A percentile compares a stretch with the other conserved stretches of the same genome.
Conservation (phyloP, 78 protist genomes). For the Diacronema lutheri region DNA sequence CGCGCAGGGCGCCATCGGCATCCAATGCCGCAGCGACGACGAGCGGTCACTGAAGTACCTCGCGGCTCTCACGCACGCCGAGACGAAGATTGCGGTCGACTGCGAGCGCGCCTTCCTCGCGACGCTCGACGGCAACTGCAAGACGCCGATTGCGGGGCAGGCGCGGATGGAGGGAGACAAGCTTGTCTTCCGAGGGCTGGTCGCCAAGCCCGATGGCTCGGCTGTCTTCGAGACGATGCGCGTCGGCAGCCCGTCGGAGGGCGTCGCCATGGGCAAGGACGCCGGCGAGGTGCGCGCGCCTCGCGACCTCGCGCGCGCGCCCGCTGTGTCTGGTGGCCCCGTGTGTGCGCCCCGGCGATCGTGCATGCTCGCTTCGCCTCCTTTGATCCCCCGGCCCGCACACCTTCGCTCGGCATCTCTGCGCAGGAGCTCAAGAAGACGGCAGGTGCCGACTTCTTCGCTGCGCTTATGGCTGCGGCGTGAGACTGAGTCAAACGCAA, state of each 20-base stretch:
- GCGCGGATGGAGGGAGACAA: not conserved
- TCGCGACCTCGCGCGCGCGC: too few relatives aligned
- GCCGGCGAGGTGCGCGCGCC: not conserved
- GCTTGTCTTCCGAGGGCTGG: not conserved
- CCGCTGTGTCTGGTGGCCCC: too few relatives aligned
- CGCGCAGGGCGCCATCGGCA: slow-evolving; percentile 73
- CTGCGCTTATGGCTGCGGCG: too few relatives aligned
- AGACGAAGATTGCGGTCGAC: slow-evolving; percentile 11
- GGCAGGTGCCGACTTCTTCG: too few relatives aligned
- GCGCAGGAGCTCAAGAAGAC: too few relatives aligned
- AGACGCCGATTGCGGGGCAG: slow-evolving; percentile 30
- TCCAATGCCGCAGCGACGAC: slow-evolving; percentile 51
- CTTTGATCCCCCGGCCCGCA: too few relatives aligned
- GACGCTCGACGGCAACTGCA: slow-evolving; percentile 33
- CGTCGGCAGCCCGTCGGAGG: not conserved
- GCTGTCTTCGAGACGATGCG: not conserved
- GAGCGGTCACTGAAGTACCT: not conserved
- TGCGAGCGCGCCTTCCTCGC: slow-evolving; percentile 35
- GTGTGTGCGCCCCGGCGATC: too few relatives aligned
- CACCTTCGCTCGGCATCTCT: too few relatives aligned
- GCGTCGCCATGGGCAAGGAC: not conserved
- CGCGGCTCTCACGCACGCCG: not conserved
- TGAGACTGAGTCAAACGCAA: too few relatives aligned
- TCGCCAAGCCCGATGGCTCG: slow-evolving; percentile 7
- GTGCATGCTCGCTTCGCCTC: too few relatives aligned